A percentile compares a stretch with the other conserved stretches of the same genome.
phyloP scores from a whole-genome alignment of 1,284 basidiomycete species.

The Blastosporella zonata region DNA sequence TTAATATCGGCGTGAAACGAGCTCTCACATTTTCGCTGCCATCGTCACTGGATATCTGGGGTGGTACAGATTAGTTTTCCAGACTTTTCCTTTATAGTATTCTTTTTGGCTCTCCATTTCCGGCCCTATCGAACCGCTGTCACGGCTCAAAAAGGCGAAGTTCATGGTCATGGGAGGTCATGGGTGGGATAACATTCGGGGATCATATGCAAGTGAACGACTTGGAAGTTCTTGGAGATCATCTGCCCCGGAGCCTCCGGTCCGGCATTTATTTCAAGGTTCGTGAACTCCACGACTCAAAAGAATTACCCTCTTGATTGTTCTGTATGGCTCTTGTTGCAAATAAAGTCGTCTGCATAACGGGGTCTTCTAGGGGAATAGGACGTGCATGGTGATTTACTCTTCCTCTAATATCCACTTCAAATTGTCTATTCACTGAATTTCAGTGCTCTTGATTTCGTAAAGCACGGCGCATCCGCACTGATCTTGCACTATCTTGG shows the following conservation, averaged over 20 bases:
- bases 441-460: conserved; percentile 51
- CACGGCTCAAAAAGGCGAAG: neutral
- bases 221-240: neutral
- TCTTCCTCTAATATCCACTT: neutral
- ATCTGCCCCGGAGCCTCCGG: conserved; percentile 3
- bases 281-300: neutral
- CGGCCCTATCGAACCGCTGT: neutral
- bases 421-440: neutral
- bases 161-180: neutral
- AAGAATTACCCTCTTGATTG: too few relatives aligned
- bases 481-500: conserved; percentile 74
- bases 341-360: conserved; percentile 69
- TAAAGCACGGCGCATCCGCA: conserved; percentile 64
- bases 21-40: conserved; percentile 31
- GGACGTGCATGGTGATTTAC: conserved; percentile 59
- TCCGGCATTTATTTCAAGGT: neutral
- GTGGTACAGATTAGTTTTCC: neutral
- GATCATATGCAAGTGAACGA: neutral
- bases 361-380: conserved; percentile 79
- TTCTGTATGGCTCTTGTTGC: conserved; percentile 46
- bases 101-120: neutral
- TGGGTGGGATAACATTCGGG: neutral
- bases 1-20: neutral
- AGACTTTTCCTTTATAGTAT: conserved; percentile 3
- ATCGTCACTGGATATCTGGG: conserved; percentile 1